Evolutionary conservation across 345 rosid genomes (phyloP), one percentile per base, ranked within the genome.

Genomic region (Firmiana major): DNA sequence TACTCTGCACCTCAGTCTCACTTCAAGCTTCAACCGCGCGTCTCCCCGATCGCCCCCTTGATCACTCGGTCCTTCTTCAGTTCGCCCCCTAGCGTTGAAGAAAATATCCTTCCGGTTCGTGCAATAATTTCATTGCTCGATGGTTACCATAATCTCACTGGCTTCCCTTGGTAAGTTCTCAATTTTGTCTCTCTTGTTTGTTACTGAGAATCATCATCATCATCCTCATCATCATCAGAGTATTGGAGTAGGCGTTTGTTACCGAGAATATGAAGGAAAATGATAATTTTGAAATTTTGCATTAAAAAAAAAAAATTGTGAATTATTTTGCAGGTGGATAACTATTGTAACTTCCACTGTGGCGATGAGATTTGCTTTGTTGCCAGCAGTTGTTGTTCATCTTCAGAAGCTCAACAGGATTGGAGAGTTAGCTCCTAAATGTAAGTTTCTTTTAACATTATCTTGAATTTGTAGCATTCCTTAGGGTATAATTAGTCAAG

Each of bases 141-240:
- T 81, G 80, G 83, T 1, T 94, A 76, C 78, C 98, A 93, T 82
- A 88, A 89, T 73, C 64, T 89, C 83, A 86, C 94, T 74, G 95
- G 98, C 74, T 83, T 93, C 65, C 97, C 98, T 73, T 94, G 99
- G 98, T 93, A 70, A 75, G 82, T 22, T n/a, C n/a, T n/a, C 74
- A 36, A 9, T 70, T 38, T 49, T 4, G 34, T 73, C 40, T 63
- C 15, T 59, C 9, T 13, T 26, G 64, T 19, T 59, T 17, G 72
- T 40, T 21, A 0, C 53, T 8, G 34, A 70, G 58, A 70, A 48
- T 28, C n/a, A n/a, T n/a, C n/a, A n/a, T n/a, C n/a, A n/a, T n/a
- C n/a, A n/a, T n/a, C n/a, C n/a, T n/a, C n/a, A n/a, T n/a, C n/a
- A n/a, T n/a, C n/a, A n/a, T n/a, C n/a, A n/a, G n/a, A n/a, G n/a